These are phyloP conservation scores for Aspergillus sclerotialis DNA, from an alignment of 2,329 filamentous ascomycete genomes.

Conservation along the genomic window DNA sequence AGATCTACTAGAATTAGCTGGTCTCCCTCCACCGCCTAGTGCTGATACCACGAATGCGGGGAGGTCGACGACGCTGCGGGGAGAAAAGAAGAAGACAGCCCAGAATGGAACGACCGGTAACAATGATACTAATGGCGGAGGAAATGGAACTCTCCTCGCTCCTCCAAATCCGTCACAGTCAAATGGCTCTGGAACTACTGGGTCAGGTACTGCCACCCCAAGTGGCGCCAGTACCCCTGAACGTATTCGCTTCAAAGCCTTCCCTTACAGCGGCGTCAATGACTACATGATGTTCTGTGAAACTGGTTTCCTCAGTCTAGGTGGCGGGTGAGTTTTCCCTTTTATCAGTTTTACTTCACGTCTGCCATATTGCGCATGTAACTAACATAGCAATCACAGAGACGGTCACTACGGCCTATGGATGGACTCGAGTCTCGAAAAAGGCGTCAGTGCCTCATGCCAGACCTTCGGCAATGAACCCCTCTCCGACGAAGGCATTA, in stretches of 20 bases:
- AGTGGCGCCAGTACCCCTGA: slow-evolving; percentile 56
- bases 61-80: slow-evolving; percentile 53
- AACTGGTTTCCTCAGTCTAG: slow-evolving; percentile 73
- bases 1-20: slow-evolving; percentile 43
- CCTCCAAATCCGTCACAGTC: neutral
- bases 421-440: slow-evolving; percentile 79
- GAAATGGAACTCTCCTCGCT: slow-evolving; percentile 12
- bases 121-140: too few relatives aligned
- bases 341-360: too few relatives aligned
- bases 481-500: slow-evolving; percentile 83
- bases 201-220: slow-evolving; percentile 16
- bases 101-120: slow-evolving; percentile 1
- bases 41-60: slow-evolving; percentile 56
- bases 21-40: slow-evolving; percentile 63
- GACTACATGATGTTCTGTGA: slow-evolving; percentile 97
- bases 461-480: slow-evolving; percentile 94
- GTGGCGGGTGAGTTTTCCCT: slow-evolving; percentile 55
- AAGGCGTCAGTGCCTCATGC: slow-evolving; percentile 75
- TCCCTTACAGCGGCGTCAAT: slow-evolving; percentile 91
- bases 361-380: neutral
- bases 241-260: slow-evolving; percentile 89
- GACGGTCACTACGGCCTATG: slow-evolving; percentile 91
- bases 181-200: slow-evolving; percentile 13
- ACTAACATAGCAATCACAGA: slow-evolving; percentile 15
- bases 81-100: slow-evolving; percentile 23